Evolutionary conservation across 2,329 filamentous ascomycete species (phyloP).

Genomic region (Coniella lustricola): DNA sequence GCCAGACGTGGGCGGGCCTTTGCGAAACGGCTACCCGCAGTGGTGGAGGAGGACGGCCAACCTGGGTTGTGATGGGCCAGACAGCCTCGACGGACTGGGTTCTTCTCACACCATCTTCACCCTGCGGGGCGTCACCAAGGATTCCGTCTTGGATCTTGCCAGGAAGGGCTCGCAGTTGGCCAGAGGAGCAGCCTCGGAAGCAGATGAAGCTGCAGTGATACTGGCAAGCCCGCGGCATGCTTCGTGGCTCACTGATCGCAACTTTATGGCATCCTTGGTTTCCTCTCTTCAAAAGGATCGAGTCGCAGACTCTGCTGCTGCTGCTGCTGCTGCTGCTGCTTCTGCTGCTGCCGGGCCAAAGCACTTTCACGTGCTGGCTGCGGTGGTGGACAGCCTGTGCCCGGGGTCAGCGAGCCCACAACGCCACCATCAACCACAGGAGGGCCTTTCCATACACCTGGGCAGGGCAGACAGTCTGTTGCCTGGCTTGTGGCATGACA

Average conservation of each 20-base stretch:
- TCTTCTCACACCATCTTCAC: constrained; percentile 1
- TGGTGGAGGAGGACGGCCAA: neutral
- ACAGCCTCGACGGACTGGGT: neutral
- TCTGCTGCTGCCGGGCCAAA: neutral
- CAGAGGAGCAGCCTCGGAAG: neutral
- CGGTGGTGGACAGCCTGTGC: constrained; percentile 49
- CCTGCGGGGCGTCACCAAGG: constrained; percentile 1
- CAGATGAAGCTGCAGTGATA: constrained; percentile 36
- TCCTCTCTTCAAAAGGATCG: neutral
- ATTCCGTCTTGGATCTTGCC: neutral
- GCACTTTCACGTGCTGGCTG: constrained; percentile 41
- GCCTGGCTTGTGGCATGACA: constrained; percentile 36
- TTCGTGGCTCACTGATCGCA: constrained; percentile 38
- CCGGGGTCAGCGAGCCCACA: constrained; percentile 24
- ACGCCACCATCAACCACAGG: constrained; percentile 20
- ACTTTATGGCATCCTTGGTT: constrained; percentile 27
- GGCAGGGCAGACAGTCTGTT: constrained; percentile 35
- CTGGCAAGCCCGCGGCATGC: constrained; percentile 43
- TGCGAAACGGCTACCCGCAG: neutral
- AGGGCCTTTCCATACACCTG: constrained; percentile 47
- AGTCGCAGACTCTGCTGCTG: neutral
- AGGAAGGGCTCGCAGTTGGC: neutral
- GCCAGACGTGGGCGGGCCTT: neutral
- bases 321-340: too few species aligned
- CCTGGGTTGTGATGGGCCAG: too few species aligned